phyloP scores from a whole-genome alignment of 2,329 filamentous ascomycete genomes.

The Tolypocladium inflatum region DNA sequence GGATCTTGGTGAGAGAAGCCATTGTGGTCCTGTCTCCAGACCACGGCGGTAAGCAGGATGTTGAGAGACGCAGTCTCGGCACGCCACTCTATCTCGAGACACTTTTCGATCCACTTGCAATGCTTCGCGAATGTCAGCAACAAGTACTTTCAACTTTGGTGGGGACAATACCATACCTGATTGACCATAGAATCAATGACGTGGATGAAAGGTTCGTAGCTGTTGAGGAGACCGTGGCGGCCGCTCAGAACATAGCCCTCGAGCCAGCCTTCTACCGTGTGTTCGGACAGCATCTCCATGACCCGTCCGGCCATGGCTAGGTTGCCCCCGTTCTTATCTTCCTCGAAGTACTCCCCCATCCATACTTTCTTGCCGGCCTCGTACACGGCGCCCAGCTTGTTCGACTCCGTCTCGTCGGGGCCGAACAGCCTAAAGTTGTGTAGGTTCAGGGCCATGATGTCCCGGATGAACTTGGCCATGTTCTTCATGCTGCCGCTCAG shows the following conservation, averaged over 20 bases:
- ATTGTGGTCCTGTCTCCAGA: constrained; percentile 78
- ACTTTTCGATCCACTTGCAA: constrained; percentile 80
- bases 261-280: constrained; percentile 71
- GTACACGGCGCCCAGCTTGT: constrained; percentile 66
- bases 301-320: constrained; percentile 58
- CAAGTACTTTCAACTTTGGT: not conserved
- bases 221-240: constrained; percentile 67
- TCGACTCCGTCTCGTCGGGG: constrained; percentile 73
- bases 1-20: constrained; percentile 77
- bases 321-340: constrained; percentile 67
- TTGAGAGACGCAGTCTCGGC: constrained; percentile 66
- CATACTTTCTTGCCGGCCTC: constrained; percentile 70
- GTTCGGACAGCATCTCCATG: constrained; percentile 79
- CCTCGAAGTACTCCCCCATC: constrained; percentile 70
- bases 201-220: constrained; percentile 76
- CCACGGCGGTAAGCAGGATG: constrained; percentile 68
- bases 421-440: constrained; percentile 67
- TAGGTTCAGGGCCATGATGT: constrained; percentile 55
- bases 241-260: constrained; percentile 71
- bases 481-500: constrained; percentile 58
- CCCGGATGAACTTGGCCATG: constrained; percentile 57
- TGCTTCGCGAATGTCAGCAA: constrained; percentile 31
- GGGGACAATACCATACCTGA: constrained; percentile 33
- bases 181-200: constrained; percentile 82
- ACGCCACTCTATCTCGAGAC: constrained; percentile 69